These are phyloP conservation scores for Zygotorulaspora chibaensis DNA, from an alignment of 805 yeast genomes.

Conservation along the genomic window DNA sequence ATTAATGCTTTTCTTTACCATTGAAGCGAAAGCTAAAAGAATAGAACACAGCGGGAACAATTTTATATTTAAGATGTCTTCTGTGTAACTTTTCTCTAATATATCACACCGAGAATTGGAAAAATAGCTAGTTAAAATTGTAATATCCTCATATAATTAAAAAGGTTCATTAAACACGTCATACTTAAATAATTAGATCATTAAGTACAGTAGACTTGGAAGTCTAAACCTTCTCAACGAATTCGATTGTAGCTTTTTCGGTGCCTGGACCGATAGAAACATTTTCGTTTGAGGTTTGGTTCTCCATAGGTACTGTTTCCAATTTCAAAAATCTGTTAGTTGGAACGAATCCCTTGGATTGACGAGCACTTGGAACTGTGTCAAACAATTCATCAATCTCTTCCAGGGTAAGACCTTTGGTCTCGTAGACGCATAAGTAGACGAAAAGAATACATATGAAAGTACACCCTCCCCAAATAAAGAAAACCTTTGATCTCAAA, in stretches of 20 bases:
- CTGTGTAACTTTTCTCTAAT: no score
- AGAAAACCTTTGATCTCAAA: conserved; percentile 58
- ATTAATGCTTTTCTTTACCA: no score
- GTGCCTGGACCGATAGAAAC: conserved; percentile 3
- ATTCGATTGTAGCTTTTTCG: conserved; percentile 17
- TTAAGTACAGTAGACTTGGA: no score
- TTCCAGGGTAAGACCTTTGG: conserved; percentile 77
- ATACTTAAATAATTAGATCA: no score
- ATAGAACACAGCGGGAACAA: no score
- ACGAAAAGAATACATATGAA: conserved; percentile 52
- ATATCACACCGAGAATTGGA: no score
- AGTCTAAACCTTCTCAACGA: conserved; percentile 13
- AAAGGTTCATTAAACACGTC: no score
- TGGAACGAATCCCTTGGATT: conserved; percentile 17
- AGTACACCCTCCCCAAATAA: conserved; percentile 67
- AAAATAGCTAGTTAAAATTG: no score
- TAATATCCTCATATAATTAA: no score
- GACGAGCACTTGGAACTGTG: conserved; percentile 15
- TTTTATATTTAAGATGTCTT: no score
- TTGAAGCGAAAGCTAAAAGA: no score
- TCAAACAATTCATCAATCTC: conserved; percentile 63
- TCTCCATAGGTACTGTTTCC: conserved; percentile 7
- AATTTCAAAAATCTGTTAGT: conserved; percentile 1
- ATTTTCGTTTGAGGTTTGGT: conserved; percentile 5
- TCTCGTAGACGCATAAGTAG: conserved; percentile 66